A percentile compares a stretch with the other conserved stretches of the same genome.
Evolutionary conservation across 768 basidiomycete species (phyloP).

Genomic region (Russula earlei): DNA sequence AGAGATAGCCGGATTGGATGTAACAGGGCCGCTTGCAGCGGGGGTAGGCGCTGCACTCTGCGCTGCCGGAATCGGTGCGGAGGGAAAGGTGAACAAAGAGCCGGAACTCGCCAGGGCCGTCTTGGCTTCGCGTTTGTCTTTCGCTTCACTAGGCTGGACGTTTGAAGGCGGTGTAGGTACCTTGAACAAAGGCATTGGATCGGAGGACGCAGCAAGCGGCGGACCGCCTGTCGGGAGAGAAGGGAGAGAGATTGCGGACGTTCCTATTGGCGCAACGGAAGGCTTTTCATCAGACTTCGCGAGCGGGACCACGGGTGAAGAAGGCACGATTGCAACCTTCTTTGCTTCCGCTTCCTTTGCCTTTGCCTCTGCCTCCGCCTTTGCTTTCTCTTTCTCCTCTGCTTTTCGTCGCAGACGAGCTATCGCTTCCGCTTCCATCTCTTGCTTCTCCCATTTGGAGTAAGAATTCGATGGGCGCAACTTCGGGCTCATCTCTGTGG

Average conservation of each 20-base stretch:
- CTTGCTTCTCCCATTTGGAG: slow-evolving; percentile 83
- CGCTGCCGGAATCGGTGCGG: not conserved
- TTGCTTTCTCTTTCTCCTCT: slow-evolving; percentile 27
- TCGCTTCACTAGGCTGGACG: not conserved
- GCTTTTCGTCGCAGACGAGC: slow-evolving; percentile 52
- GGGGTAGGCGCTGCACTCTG: not conserved
- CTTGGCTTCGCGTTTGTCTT: slow-evolving; percentile 6
- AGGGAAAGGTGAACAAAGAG: slow-evolving; percentile 12
- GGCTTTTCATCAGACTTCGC: slow-evolving; percentile 9
- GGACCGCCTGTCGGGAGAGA: not conserved
- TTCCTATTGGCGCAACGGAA: not conserved
- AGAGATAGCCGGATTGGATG: slow-evolving; percentile 19
- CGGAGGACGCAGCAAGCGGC: not conserved
- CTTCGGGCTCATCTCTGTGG: slow-evolving; percentile 48
- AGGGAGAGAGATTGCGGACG: not conserved
- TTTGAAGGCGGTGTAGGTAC: not conserved
- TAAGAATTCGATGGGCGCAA: slow-evolving; percentile 37
- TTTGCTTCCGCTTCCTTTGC: slow-evolving; percentile 27
- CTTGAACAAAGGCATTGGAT: slow-evolving; percentile 1
- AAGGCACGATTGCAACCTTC: slow-evolving; percentile 2
- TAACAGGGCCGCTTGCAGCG: slow-evolving; percentile 8
- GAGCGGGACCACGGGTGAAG: not conserved
- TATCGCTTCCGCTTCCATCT: slow-evolving; percentile 73
- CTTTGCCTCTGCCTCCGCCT: slow-evolving; percentile 15
- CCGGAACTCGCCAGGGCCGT: not conserved